A percentile compares a stretch with the other conserved stretches of the same genome.
phyloP scores from a whole-genome alignment of 441 rosid species.

The Kokia cookei region DNA sequence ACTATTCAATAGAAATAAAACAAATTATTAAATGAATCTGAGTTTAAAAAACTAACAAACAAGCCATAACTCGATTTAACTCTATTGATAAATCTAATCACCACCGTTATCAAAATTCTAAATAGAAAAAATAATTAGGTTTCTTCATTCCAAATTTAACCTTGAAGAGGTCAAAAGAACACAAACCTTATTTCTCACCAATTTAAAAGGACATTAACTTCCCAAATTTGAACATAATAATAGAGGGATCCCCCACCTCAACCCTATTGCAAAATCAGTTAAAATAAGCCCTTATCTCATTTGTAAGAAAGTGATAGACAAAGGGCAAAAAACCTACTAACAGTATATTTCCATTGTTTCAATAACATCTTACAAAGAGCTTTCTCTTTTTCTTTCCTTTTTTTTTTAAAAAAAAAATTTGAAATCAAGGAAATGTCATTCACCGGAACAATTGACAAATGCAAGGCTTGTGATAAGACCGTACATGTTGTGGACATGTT shows the following conservation, averaged over 20 bases:
- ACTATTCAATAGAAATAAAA: too few species aligned
- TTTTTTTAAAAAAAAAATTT: too few species aligned
- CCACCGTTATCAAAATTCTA: background rate
- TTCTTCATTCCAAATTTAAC: background rate
- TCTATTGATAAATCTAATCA: too few species aligned
- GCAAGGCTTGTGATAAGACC: conserved; percentile 91
- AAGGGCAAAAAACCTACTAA: background rate
- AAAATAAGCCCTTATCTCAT: background rate
- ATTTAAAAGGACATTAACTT: conserved; percentile 21
- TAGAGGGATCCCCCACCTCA: conserved; percentile 29
- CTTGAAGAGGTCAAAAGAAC: conserved; percentile 40
- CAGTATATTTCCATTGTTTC: background rate
- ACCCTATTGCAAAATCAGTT: conserved; percentile 23
- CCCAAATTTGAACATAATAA: conserved; percentile 17
- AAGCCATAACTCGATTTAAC: too few species aligned
- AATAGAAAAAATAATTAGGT: background rate
- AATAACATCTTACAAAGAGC: background rate
- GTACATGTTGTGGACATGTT: conserved; percentile 80
- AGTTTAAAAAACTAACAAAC: too few species aligned
- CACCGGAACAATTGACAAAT: conserved; percentile 88
- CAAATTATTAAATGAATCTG: too few species aligned
- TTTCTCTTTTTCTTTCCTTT: background rate
- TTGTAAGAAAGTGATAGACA: conserved; percentile 5
- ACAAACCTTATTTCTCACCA: conserved; percentile 47
- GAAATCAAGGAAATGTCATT: conserved; percentile 46